Evolutionary conservation across 768 basidiomycete genomes (phyloP), one percentile per base, ranked within the genome.

Genomic region (Boletus vermiculosoides): DNA sequence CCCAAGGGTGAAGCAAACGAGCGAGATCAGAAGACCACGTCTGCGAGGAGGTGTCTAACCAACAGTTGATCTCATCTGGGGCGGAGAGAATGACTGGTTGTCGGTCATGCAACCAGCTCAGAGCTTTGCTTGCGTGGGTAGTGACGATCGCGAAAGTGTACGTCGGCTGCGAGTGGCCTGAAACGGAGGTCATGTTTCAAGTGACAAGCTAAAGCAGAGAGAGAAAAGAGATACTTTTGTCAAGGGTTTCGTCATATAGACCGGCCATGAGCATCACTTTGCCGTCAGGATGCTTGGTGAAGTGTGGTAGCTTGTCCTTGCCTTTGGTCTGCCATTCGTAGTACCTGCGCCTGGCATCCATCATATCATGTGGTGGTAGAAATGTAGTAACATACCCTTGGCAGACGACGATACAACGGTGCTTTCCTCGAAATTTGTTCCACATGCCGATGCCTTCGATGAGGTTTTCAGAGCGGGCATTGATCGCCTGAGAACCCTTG

Each of bases 291-390:
- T 80, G 83, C 65, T 86, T 90, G 37, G 83, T 86, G 63, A 93
- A 94, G 68, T 96, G 85, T 0, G 95, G 92, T 1, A 91, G 66
- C 62, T 89, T 90, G 41, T 83, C 78, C 66, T 86, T 89, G 50
- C 87, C 89, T 69, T 88, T 92, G 55, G 85, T 88, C 41, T 92
- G 78, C 96, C 96, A 98, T 72, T 99, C 96, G 68, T 92, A 98
- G 71, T 97, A 97, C 31, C 92, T 92, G 41, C 30, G 13, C 22
- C 22, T 18, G 13, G 20, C 1, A 23, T 59, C 6, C 8, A 31
- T 50, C 41, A 39, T 39, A 8, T 13, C 13, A 23, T 6, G 22
- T 4, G 4, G 15, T 20, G 10, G 18, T 2, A 39, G 11, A 30
- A 31, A 10, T 8, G 12, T 3, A n/a, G 18, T 20, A 34, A 12